Conservation (phyloP, 164 flowering plant species). For the Stephania yunnanensis region DNA sequence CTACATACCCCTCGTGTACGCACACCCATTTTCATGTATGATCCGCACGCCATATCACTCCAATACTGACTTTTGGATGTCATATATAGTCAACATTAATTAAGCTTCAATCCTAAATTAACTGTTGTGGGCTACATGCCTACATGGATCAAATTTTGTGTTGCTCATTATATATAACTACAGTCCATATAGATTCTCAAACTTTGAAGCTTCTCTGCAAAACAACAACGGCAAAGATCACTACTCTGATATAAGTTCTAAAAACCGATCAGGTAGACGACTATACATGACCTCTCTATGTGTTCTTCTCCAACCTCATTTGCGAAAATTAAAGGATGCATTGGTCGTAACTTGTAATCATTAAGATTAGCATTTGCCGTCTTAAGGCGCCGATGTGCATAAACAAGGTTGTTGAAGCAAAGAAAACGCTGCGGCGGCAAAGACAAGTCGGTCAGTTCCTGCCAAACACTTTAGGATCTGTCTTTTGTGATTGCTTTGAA, state of each 20-base stretch:
- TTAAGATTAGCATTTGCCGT: not conserved
- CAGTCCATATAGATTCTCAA: not conserved
- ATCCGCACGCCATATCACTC: too few species aligned
- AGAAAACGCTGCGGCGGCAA: not conserved
- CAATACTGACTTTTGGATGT: too few species aligned
- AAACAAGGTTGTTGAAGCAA: conserved; percentile 1
- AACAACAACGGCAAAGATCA: not conserved
- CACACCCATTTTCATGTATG: too few species aligned
- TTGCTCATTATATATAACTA: not conserved
- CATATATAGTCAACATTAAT: too few species aligned
- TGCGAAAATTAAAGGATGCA: not conserved
- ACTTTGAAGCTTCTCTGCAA: not conserved
- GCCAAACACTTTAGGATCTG: conserved; percentile 28
- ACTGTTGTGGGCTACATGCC: too few species aligned
- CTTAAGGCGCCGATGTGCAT: not conserved
- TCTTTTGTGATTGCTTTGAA: conserved; percentile 58
- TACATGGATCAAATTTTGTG: not conserved
- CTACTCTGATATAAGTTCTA: not conserved
- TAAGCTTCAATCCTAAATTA: too few species aligned
- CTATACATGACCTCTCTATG: not conserved
- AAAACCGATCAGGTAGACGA: not conserved
- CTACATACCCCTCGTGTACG: too few species aligned
- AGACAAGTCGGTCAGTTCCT: not conserved
- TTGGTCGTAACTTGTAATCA: not conserved
- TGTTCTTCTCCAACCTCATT: not conserved